These are phyloP conservation scores for Paraconiothyrium brasiliense DNA, from an alignment of 2,329 filamentous ascomycete genomes.

Conservation along the genomic window DNA sequence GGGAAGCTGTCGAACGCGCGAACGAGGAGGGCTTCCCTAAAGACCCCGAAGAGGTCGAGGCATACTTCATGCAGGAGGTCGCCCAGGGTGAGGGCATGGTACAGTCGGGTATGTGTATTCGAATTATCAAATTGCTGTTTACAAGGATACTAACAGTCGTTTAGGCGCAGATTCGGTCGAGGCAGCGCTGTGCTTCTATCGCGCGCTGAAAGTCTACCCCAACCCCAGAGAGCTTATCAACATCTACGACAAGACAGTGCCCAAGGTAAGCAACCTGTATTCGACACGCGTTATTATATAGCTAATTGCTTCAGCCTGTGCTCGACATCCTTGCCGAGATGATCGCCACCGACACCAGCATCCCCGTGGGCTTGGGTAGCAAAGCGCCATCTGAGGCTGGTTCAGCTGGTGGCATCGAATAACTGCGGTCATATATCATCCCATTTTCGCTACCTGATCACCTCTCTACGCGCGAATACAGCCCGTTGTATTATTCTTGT, in stretches of 20 bases:
- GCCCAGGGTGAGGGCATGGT: conserved; percentile 86
- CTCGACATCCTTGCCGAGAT: conserved; percentile 97
- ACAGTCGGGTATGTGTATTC: conserved; percentile 71
- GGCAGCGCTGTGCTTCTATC: conserved; percentile 95
- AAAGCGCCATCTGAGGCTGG: conserved; percentile 48
- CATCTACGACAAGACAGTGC: conserved; percentile 98
- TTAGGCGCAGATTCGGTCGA: conserved; percentile 76
- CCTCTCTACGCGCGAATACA: conserved; percentile 31
- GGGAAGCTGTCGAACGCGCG: conserved; percentile 77
- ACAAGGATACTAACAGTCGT: conserved; percentile 26
- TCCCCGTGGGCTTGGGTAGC: conserved; percentile 50
- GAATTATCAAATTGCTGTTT: not conserved
- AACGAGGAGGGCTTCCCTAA: conserved; percentile 91
- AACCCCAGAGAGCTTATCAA: conserved; percentile 89
- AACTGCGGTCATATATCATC: conserved; percentile 18
- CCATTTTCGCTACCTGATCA: not conserved
- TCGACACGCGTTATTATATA: not conserved
- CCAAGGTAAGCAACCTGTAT: conserved; percentile 71
- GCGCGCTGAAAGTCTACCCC: conserved; percentile 97
- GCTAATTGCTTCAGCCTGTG: conserved; percentile 69
- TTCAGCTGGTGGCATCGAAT: conserved; percentile 47
- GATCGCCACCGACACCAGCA: conserved; percentile 87
- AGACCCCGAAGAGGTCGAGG: conserved; percentile 91
- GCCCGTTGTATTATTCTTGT: conserved; percentile 47
- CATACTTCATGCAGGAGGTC: conserved; percentile 96